phyloP scores from a whole-genome alignment of 192 early-diverging fungal species.

The Fimicolochytrium jonesii region DNA sequence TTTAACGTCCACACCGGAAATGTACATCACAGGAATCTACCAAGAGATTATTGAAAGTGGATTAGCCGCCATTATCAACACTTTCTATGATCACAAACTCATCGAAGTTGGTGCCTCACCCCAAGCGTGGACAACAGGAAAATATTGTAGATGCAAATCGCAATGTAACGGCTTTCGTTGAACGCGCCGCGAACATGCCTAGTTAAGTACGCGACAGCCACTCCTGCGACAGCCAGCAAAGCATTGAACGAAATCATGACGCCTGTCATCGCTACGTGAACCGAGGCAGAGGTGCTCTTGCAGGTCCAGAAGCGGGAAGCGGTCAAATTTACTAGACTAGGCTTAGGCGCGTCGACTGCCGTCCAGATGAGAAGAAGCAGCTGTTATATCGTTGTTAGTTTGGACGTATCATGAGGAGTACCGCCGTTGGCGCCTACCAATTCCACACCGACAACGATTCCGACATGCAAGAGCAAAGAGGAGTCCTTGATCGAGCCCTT shows the following conservation, averaged over 20 bases:
- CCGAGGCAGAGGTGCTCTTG: background rate
- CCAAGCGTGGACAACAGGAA: background rate
- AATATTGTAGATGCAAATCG: background rate
- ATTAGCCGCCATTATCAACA: background rate
- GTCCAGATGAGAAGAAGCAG: background rate
- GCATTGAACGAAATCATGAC: background rate
- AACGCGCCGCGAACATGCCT: background rate
- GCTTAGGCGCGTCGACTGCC: background rate
- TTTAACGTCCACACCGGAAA: background rate
- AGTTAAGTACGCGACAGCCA: background rate
- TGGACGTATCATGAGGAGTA: background rate
- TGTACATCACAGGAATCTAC: background rate
- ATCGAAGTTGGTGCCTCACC: no score
- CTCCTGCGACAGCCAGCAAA: background rate
- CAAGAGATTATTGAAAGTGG: background rate
- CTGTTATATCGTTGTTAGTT: background rate
- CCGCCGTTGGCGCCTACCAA: background rate
- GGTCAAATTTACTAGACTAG: background rate
- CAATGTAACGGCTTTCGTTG: background rate
- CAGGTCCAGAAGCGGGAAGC: background rate
- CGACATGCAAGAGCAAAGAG: background rate
- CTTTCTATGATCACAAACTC: background rate
- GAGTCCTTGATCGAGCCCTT: background rate
- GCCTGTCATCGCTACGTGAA: background rate
- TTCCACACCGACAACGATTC: background rate